Percentiles rank a stretch among this genome's conserved stretches.
These are phyloP conservation scores for Beauveria rudraprayagi DNA, from an alignment of 2,329 filamentous ascomycete species.

Conservation along the genomic window DNA sequence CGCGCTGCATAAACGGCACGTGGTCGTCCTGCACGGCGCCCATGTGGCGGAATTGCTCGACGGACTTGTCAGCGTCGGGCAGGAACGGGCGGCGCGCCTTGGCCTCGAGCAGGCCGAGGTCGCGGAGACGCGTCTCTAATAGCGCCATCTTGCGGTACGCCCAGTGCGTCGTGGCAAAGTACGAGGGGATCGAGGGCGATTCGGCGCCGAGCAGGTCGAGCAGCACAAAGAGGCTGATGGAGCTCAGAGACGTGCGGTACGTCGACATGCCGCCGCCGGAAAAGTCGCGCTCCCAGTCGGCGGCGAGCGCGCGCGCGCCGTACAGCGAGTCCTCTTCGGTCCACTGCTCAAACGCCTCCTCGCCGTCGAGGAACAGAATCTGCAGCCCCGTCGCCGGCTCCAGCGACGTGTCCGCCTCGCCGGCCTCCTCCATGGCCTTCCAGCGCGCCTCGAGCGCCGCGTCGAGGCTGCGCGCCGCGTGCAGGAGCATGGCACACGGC, in stretches of 20 bases:
- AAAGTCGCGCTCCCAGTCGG: slow-evolving; percentile 64
- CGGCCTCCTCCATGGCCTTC: slow-evolving; percentile 58
- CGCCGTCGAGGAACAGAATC: slow-evolving; percentile 83
- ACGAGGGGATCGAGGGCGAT: slow-evolving; percentile 68
- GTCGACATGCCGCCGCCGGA: slow-evolving; percentile 66
- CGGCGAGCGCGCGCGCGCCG: slow-evolving; percentile 74
- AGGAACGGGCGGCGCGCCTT: slow-evolving; percentile 49
- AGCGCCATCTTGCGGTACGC: slow-evolving; percentile 71
- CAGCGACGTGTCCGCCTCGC: slow-evolving; percentile 43
- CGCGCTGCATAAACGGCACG: slow-evolving; percentile 77
- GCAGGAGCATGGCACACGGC: slow-evolving; percentile 88
- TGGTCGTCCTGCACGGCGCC: slow-evolving; percentile 74
- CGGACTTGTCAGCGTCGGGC: slow-evolving; percentile 49
- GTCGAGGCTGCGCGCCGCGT: slow-evolving; percentile 74
- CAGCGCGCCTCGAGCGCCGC: slow-evolving; percentile 74
- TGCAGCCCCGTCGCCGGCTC: slow-evolving; percentile 79
- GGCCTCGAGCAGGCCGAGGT: slow-evolving; percentile 58
- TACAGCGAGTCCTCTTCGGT: slow-evolving; percentile 77
- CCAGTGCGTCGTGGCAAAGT: slow-evolving; percentile 89
- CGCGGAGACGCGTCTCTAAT: slow-evolving; percentile 66
- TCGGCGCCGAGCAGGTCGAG: slow-evolving; percentile 75
- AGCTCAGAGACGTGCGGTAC: slow-evolving; percentile 64
- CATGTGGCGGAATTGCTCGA: slow-evolving; percentile 34
- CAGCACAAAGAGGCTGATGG: slow-evolving; percentile 85
- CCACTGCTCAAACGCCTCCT: slow-evolving; percentile 85